phyloP scores from a whole-genome alignment of 768 basidiomycete genomes.

The Dioszegia aurantiaca region DNA sequence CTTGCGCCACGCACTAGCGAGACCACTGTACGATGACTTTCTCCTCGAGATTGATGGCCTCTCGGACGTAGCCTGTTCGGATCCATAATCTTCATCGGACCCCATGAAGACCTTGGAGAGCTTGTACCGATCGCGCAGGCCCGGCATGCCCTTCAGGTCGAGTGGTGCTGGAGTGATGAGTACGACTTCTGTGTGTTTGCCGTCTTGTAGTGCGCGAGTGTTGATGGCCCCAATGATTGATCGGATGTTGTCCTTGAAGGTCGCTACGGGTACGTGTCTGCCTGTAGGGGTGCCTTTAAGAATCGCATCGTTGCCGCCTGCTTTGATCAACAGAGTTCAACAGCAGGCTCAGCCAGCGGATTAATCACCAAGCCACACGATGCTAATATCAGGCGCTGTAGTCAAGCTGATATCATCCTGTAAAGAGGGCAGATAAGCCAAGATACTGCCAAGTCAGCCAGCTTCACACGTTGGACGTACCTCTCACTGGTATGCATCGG shows the following conservation, averaged over 20 bases:
- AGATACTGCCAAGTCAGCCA: too few relatives aligned
- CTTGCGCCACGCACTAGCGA: neutral
- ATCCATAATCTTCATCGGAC: neutral
- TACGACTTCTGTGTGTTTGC: neutral
- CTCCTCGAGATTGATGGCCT: neutral
- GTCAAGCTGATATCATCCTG: too few relatives aligned
- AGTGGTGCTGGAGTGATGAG: neutral
- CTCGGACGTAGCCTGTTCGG: too few relatives aligned
- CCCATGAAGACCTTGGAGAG: neutral
- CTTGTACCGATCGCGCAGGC: neutral
- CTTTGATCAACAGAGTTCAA: neutral
- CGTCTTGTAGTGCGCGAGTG: neutral
- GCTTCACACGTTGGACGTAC: neutral
- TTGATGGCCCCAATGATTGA: neutral
- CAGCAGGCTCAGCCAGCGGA: neutral
- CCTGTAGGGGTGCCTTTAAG: neutral
- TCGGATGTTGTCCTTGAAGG: neutral
- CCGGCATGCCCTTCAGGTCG: neutral
- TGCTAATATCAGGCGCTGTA: too few relatives aligned
- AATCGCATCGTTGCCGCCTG: neutral
- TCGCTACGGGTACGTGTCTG: neutral
- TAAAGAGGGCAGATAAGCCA: too few relatives aligned
- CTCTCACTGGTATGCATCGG: conserved; percentile 2
- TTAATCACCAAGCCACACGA: too few relatives aligned
- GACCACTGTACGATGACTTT: neutral